phyloP scores from a whole-genome alignment of 2,329 filamentous ascomycete species.

The Epichloe typhina region DNA sequence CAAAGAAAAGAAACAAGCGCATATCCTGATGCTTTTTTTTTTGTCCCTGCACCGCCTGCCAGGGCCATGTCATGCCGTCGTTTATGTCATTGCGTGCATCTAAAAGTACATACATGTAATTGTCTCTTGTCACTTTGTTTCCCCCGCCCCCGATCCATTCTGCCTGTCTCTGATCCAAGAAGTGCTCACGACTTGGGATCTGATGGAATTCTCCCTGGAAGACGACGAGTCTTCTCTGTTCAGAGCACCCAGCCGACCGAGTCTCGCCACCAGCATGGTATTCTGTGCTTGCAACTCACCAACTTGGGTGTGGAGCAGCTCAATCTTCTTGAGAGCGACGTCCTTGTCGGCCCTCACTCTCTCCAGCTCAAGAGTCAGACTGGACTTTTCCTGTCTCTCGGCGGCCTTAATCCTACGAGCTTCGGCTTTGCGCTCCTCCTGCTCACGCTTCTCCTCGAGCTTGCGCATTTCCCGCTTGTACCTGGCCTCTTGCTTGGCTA shows the following conservation, averaged over 20 bases:
- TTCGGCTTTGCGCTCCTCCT: constrained; percentile 48
- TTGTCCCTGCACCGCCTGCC: too few relatives aligned
- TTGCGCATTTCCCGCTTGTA: constrained; percentile 51
- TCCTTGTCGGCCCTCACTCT: constrained; percentile 36
- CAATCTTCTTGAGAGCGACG: constrained; percentile 36
- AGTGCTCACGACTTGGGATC: constrained; percentile 2
- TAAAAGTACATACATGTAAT: background rate
- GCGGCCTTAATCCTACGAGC: constrained; percentile 34
- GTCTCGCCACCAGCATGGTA: constrained; percentile 39
- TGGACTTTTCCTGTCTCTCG: constrained; percentile 40
- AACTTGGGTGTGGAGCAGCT: constrained; percentile 40
- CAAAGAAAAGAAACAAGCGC: too few relatives aligned
- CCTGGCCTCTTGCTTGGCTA: constrained; percentile 54
- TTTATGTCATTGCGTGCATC: background rate
- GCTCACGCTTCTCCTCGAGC: constrained; percentile 48
- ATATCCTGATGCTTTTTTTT: too few relatives aligned
- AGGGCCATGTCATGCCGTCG: background rate
- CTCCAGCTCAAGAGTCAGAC: constrained; percentile 39
- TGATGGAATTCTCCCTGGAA: constrained; percentile 1
- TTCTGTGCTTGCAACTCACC: constrained; percentile 48
- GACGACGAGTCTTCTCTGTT: constrained; percentile 9
- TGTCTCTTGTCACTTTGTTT: too few relatives aligned
- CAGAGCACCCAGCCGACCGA: constrained; percentile 34
- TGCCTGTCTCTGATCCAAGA: too few relatives aligned
- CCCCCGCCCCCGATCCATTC: too few relatives aligned